phyloP scores from a whole-genome alignment of 169 alveolate species.

The Cardiosporidium cionae region DNA sequence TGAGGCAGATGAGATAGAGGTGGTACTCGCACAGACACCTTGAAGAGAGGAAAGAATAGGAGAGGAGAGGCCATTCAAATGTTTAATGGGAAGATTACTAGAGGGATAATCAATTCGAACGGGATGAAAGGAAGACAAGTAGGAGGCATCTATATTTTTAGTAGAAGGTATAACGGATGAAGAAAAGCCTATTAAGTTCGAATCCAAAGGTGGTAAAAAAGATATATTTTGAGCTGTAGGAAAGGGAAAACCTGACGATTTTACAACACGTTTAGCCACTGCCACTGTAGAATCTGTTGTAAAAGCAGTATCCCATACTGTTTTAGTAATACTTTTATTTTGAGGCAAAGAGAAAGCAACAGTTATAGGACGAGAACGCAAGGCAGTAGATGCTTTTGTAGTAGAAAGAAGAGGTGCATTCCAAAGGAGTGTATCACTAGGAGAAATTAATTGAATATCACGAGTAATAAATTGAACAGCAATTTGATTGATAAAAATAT shows the following conservation, averaged over 20 bases:
- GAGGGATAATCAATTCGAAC: not conserved
- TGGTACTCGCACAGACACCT: not conserved
- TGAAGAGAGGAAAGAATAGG: not conserved
- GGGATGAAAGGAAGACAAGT: not conserved
- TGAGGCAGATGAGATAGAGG: not conserved
- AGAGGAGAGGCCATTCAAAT: not conserved
- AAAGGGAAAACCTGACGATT: slow-evolving; percentile 28
- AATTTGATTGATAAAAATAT: too few species aligned
- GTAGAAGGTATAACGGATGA: too few species aligned
- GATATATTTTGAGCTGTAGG: slow-evolving; percentile 24
- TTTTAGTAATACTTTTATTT: slow-evolving; percentile 2
- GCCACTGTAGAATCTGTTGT: slow-evolving; percentile 22
- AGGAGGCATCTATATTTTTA: too few species aligned
- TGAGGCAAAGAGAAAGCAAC: slow-evolving; percentile 15
- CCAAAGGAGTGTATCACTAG: too few species aligned
- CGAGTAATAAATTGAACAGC: too few species aligned
- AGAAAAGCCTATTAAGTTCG: too few species aligned
- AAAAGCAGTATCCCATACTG: slow-evolving; percentile 21
- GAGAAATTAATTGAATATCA: too few species aligned
- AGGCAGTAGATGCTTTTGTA: slow-evolving; percentile 33
- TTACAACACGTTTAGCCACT: slow-evolving; percentile 18
- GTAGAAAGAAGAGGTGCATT: too few species aligned
- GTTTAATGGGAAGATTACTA: not conserved
- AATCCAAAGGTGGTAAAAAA: too few species aligned
- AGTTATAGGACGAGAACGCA: slow-evolving; percentile 24